Evolutionary conservation across 2,329 filamentous ascomycete species (phyloP).

Genomic region (Coniochaeta ligniaria): DNA sequence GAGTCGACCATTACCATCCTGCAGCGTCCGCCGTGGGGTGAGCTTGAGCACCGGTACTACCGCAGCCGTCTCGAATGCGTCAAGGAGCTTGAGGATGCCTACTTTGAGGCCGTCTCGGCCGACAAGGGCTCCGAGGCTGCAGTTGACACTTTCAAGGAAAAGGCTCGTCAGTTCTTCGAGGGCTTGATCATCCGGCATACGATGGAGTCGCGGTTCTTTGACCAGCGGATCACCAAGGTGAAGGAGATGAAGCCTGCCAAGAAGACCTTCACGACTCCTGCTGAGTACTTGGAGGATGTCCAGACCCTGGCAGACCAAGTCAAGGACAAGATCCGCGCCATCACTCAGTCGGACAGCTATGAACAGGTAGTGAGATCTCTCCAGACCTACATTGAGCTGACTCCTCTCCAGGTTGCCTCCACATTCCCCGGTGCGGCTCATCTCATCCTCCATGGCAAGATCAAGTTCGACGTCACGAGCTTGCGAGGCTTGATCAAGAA

Average conservation of each 20-base stretch:
- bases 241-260: slow-evolving; percentile 8
- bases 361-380: slow-evolving; percentile 11
- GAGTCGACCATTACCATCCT: slow-evolving; percentile 7
- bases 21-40: slow-evolving; percentile 10
- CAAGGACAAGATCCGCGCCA: slow-evolving; percentile 1
- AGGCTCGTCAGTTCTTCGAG: slow-evolving; percentile 9
- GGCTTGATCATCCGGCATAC: slow-evolving; percentile 14
- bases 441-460: slow-evolving; percentile 55
- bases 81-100: slow-evolving; percentile 9
- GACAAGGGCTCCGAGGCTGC: slow-evolving; percentile 9
- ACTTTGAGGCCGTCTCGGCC: slow-evolving; percentile 9
- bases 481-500: slow-evolving; percentile 9
- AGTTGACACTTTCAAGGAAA: slow-evolving; percentile 7
- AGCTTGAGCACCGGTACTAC: slow-evolving; percentile 7
- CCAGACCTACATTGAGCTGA: slow-evolving; percentile 11
- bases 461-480: slow-evolving; percentile 73
- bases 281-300: slow-evolving; percentile 23
- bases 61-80: slow-evolving; percentile 5
- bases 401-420: slow-evolving; percentile 12
- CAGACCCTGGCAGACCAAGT: slow-evolving; percentile 14
- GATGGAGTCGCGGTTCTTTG: slow-evolving; percentile 11
- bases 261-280: slow-evolving; percentile 10
- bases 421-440: slow-evolving; percentile 14
- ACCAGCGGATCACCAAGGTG: slow-evolving; percentile 10
- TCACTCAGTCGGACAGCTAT: slow-evolving; percentile 1